phyloP scores from a whole-genome alignment of 345 rosid species.

The Citrus australasica region DNA sequence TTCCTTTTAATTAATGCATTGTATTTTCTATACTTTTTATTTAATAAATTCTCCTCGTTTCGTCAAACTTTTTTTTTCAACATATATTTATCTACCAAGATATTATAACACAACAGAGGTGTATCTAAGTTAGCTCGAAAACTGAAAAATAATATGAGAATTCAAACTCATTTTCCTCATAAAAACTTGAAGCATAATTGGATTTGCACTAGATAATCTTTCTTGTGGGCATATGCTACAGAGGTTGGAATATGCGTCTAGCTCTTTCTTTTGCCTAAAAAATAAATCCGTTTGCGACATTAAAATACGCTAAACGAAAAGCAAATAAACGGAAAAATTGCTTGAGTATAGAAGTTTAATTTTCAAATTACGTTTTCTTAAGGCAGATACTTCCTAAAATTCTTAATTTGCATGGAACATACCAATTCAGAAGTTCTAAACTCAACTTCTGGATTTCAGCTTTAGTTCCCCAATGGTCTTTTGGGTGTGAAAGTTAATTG shows the following conservation, averaged over 20 bases:
- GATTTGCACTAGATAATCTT: no score
- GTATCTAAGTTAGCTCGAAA: no score
- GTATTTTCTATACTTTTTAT: not conserved
- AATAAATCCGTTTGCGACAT: not conserved
- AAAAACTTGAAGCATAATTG: no score
- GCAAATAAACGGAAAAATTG: not conserved
- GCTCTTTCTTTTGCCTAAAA: not conserved
- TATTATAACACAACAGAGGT: no score
- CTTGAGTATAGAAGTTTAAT: not conserved
- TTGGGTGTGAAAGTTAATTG: not conserved
- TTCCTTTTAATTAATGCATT: no score
- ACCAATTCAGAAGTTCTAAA: not conserved
- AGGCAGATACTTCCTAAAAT: not conserved
- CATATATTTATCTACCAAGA: no score
- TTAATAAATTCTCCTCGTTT: not conserved
- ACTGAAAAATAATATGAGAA: no score
- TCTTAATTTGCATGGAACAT: constrained; percentile 5
- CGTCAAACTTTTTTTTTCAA: no score
- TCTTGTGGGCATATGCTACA: no score
- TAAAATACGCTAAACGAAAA: not conserved
- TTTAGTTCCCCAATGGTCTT: constrained; percentile 5
- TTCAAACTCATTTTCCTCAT: no score
- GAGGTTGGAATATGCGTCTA: not conserved
- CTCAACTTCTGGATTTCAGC: not conserved
- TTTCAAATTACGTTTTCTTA: not conserved